These are phyloP conservation scores for Boletus subparvulus DNA, from an alignment of 768 basidiomycete species.

Conservation along the genomic window DNA sequence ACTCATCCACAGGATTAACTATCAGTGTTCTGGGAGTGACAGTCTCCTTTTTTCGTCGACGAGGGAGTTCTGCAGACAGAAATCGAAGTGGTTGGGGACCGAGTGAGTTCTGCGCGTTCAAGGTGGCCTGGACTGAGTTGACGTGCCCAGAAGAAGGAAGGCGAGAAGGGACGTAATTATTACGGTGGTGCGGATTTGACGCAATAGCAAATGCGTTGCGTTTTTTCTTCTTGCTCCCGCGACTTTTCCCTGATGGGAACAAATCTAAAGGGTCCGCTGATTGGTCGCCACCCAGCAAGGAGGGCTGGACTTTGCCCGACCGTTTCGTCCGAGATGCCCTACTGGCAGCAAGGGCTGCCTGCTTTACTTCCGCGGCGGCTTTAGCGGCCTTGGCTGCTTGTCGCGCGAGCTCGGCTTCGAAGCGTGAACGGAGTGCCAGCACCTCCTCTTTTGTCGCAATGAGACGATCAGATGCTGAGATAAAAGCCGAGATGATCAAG, in stretches of 20 bases:
- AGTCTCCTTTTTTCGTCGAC: slow-evolving; percentile 31
- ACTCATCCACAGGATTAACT: slow-evolving; percentile 74
- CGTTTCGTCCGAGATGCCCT: slow-evolving; percentile 40
- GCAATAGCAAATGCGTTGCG: slow-evolving; percentile 87
- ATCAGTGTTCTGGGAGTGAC: slow-evolving; percentile 36
- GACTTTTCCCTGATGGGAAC: slow-evolving; percentile 29
- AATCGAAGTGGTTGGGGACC: slow-evolving; percentile 66
- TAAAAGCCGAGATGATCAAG: slow-evolving; percentile 29
- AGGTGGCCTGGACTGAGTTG: slow-evolving; percentile 38
- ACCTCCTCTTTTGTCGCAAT: slow-evolving; percentile 70
- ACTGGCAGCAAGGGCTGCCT: slow-evolving; percentile 42
- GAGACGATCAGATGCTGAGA: slow-evolving; percentile 70
- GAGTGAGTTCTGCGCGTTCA: slow-evolving; percentile 48
- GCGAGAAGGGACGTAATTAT: slow-evolving; percentile 90
- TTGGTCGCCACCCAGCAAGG: slow-evolving; percentile 34
- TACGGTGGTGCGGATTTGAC: slow-evolving; percentile 91
- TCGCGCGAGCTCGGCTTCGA: slow-evolving; percentile 71
- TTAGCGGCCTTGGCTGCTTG: slow-evolving; percentile 60
- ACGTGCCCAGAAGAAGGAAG: slow-evolving; percentile 52
- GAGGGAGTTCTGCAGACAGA: slow-evolving; percentile 65
- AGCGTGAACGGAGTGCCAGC: slow-evolving; percentile 58
- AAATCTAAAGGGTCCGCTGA: slow-evolving; percentile 41
- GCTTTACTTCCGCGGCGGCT: slow-evolving; percentile 50
- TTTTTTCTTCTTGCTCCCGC: slow-evolving; percentile 84
- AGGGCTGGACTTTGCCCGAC: slow-evolving; percentile 38